These are phyloP conservation scores for Cornus controversa DNA, from an alignment of 148 eudicot species.

Conservation along the genomic window DNA sequence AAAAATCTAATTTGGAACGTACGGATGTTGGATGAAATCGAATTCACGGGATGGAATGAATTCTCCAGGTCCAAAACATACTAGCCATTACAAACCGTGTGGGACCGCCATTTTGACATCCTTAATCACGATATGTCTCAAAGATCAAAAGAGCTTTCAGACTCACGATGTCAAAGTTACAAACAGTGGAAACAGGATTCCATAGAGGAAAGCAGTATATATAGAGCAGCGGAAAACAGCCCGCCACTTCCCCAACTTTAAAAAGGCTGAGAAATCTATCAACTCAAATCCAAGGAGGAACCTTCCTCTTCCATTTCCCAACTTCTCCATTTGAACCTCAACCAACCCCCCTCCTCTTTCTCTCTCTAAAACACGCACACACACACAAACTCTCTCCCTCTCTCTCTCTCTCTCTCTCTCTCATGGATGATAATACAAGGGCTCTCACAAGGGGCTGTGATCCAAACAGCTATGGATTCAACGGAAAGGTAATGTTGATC, in stretches of 20 bases:
- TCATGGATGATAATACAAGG: conserved; percentile 5
- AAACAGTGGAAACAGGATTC: no score
- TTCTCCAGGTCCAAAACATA: no score
- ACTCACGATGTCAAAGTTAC: no score
- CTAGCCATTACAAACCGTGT: no score
- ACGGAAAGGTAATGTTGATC: conserved; percentile 25
- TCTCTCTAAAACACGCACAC: not conserved
- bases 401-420: not conserved
- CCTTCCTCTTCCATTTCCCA: not conserved
- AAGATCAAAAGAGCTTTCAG: no score
- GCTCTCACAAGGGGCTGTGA: not conserved
- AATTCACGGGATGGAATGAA: no score
- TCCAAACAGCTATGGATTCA: conserved; percentile 9
- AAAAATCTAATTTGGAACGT: no score
- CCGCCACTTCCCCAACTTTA: not conserved
- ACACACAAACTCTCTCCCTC: no score
- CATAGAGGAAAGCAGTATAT: no score
- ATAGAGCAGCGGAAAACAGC: not conserved
- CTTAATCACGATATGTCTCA: no score
- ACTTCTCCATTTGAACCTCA: not conserved
- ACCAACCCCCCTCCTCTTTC: not conserved
- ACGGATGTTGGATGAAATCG: no score
- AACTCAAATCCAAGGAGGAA: not conserved
- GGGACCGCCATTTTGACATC: no score
- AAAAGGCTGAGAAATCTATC: not conserved